Conservation (phyloP, 805 yeast species). For the Myxozyma melibiosi region DNA sequence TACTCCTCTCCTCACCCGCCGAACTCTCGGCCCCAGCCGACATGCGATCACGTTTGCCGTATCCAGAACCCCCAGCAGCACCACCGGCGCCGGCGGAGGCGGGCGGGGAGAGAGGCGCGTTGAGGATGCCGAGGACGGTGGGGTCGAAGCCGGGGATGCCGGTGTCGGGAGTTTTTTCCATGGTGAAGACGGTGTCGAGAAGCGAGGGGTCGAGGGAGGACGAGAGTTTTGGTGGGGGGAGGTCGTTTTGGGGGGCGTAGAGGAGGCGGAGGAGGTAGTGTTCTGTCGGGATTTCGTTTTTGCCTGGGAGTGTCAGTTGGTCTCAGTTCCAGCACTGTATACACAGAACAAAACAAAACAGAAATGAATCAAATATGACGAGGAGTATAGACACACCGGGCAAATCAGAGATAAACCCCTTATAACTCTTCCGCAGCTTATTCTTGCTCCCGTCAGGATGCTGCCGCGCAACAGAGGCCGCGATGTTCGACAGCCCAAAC, state of each 20-base stretch:
- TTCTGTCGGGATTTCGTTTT: slow-evolving; percentile 45
- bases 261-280: slow-evolving; percentile 34
- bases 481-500: slow-evolving; percentile 67
- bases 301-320: slow-evolving; percentile 33
- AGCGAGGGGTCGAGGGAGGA: slow-evolving; percentile 46
- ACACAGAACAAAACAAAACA: not conserved
- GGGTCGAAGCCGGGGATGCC: slow-evolving; percentile 81
- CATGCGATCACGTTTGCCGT: slow-evolving; percentile 1
- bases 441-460: slow-evolving; percentile 90
- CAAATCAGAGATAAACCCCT: slow-evolving; percentile 84
- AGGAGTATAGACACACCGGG: no score
- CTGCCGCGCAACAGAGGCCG: slow-evolving; percentile 80
- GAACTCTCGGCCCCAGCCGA: slow-evolving; percentile 19
- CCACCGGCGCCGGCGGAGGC: not conserved
- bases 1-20: slow-evolving; percentile 24
- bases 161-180: slow-evolving; percentile 64
- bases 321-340: not conserved
- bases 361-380: no score
- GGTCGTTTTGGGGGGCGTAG: slow-evolving; percentile 37
- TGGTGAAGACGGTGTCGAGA: slow-evolving; percentile 54
- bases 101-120: slow-evolving; percentile 18
- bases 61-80: not conserved
- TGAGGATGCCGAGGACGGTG: slow-evolving; percentile 52
- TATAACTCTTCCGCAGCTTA: slow-evolving; percentile 90
- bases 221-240: slow-evolving; percentile 50